Percentiles rank a stretch among this genome's conserved stretches.
Evolutionary conservation across 2,329 filamentous ascomycete genomes (phyloP).

Genomic region (Trichoderma koningiopsis): DNA sequence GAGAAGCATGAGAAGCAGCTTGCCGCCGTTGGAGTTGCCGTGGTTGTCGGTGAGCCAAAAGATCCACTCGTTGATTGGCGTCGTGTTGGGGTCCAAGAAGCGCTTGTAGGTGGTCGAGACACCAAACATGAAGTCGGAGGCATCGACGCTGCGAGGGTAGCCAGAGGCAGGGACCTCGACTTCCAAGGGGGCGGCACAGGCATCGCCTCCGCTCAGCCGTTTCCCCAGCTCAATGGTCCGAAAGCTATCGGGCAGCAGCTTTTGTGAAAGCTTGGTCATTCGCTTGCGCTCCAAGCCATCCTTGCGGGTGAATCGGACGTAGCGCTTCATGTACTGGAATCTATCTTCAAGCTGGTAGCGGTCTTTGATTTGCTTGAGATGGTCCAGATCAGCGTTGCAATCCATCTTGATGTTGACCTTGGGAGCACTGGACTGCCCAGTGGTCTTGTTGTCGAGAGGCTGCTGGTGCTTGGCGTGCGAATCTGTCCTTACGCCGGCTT

Average conservation of each 20-base stretch:
- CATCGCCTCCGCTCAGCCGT: constrained; percentile 43
- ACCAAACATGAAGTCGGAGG: constrained; percentile 61
- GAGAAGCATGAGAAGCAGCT: constrained; percentile 56
- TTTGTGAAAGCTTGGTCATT: constrained; percentile 53
- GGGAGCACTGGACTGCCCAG: constrained; percentile 23
- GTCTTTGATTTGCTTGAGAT: constrained; percentile 49
- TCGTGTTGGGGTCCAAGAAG: constrained; percentile 54
- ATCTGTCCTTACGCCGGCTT: constrained; percentile 35
- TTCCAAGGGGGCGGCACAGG: constrained; percentile 53
- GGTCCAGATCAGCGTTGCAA: constrained; percentile 52
- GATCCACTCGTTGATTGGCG: constrained; percentile 59
- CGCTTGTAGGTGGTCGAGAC: constrained; percentile 61
- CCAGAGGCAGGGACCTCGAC: constrained; percentile 55
- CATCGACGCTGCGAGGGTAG: constrained; percentile 53
- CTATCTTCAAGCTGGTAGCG: constrained; percentile 52
- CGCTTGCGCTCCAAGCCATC: constrained; percentile 52
- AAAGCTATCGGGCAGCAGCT: constrained; percentile 52
- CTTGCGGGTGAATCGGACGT: constrained; percentile 53
- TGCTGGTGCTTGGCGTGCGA: constrained; percentile 36
- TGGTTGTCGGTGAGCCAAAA: constrained; percentile 62
- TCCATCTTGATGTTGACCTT: constrained; percentile 44
- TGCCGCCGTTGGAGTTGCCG: constrained; percentile 58
- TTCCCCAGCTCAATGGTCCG: constrained; percentile 52
- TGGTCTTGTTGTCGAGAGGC: constrained; percentile 35
- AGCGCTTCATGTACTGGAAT: constrained; percentile 60